Evolutionary conservation across 805 yeast species (phyloP).

Genomic region (Metschnikowia lochheadii): DNA sequence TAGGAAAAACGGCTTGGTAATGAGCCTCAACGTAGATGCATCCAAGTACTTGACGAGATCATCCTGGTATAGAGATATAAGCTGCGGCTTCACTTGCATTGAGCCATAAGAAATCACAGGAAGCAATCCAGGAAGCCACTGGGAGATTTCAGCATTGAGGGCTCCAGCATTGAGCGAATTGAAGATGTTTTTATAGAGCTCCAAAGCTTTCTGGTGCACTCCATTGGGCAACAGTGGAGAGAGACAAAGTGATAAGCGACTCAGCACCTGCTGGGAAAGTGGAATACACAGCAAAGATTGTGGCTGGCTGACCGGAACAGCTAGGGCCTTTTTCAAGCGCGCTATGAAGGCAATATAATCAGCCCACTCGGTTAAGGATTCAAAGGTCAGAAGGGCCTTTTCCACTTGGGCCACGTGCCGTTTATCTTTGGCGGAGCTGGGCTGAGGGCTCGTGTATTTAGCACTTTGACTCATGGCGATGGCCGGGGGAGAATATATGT

Average conservation of each 20-base stretch:
- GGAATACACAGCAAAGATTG: slow-evolving; percentile 54
- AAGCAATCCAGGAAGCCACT: slow-evolving; percentile 92
- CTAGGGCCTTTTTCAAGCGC: slow-evolving; percentile 68
- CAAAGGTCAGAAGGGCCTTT: slow-evolving; percentile 70
- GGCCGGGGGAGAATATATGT: not conserved
- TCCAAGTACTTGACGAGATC: slow-evolving; percentile 42
- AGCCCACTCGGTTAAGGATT: slow-evolving; percentile 92
- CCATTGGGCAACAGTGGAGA: slow-evolving; percentile 87
- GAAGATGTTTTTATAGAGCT: slow-evolving; percentile 70
- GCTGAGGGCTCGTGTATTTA: not conserved
- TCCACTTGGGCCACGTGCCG: slow-evolving; percentile 66
- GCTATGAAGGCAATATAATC: slow-evolving; percentile 90
- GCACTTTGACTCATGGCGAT: not conserved
- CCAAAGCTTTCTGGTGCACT: slow-evolving; percentile 85
- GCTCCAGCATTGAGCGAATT: slow-evolving; percentile 53
- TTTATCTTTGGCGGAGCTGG: slow-evolving; percentile 51
- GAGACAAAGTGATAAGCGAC: slow-evolving; percentile 71
- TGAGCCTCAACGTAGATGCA: slow-evolving; percentile 40
- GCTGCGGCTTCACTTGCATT: slow-evolving; percentile 77
- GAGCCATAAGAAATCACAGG: slow-evolving; percentile 88
- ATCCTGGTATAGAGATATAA: slow-evolving; percentile 57
- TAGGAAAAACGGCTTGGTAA: slow-evolving; percentile 67
- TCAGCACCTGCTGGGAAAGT: slow-evolving; percentile 58
- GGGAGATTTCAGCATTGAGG: slow-evolving; percentile 51
- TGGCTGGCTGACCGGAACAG: slow-evolving; percentile 26